Conservation (phyloP, 2,329 filamentous ascomycete species). For the Cercospora beticola region DNA sequence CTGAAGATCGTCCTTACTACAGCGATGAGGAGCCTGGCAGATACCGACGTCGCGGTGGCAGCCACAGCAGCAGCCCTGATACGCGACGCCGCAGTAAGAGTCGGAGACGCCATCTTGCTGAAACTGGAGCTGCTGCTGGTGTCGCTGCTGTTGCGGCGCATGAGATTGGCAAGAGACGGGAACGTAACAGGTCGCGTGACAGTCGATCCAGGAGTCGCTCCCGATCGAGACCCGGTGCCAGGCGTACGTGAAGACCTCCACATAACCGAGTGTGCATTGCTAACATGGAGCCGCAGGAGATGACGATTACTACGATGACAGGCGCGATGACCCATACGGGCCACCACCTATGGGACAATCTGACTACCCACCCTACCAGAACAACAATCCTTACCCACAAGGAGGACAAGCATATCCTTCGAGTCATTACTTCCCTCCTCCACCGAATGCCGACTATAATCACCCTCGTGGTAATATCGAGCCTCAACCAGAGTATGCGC, state of each 20-base stretch:
- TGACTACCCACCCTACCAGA: slow-evolving; percentile 32
- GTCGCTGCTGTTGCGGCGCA: slow-evolving; percentile 58
- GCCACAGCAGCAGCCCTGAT: slow-evolving; percentile 43
- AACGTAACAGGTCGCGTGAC: slow-evolving; percentile 50
- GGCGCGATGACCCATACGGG: slow-evolving; percentile 33
- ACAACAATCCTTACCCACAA: slow-evolving; percentile 31
- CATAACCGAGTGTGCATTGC: background rate
- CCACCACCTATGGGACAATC: slow-evolving; percentile 40
- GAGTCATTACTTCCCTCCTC: slow-evolving; percentile 52
- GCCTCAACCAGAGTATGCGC: slow-evolving; percentile 31
- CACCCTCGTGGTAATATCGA: slow-evolving; percentile 35
- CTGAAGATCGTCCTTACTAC: slow-evolving; percentile 48
- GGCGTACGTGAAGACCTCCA: slow-evolving; percentile 16
- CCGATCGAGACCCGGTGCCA: slow-evolving; percentile 8
- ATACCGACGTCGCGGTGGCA: slow-evolving; percentile 45
- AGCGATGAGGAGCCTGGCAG: slow-evolving; percentile 44
- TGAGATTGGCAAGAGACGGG: slow-evolving; percentile 56
- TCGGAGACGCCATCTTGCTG: slow-evolving; percentile 53
- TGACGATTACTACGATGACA: slow-evolving; percentile 26
- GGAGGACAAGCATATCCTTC: slow-evolving; percentile 42
- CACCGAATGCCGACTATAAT: slow-evolving; percentile 37
- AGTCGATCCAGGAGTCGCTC: slow-evolving; percentile 9
- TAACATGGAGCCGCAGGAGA: slow-evolving; percentile 10
- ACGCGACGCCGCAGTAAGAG: slow-evolving; percentile 41
- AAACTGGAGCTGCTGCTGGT: slow-evolving; percentile 58